Evolutionary conservation across 257 asterid genomes (phyloP).

Genomic region (Eucommia ulmoides): DNA sequence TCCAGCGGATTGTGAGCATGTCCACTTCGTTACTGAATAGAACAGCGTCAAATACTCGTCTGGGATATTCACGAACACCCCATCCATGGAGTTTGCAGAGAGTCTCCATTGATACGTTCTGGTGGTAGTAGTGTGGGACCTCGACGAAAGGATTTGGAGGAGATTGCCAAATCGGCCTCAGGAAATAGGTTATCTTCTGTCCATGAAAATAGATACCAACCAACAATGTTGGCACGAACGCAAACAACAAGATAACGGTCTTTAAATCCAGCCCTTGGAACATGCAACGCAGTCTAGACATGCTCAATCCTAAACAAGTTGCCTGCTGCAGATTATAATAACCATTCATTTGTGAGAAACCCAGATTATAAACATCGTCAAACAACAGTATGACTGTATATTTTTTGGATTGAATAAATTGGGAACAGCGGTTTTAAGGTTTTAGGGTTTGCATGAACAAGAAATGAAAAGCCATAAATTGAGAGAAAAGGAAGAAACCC

Average conservation of each 20-base stretch:
- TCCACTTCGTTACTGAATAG: constrained; percentile 61
- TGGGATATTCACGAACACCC: constrained; percentile 51
- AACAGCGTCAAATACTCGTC: constrained; percentile 62
- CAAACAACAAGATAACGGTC: constrained; percentile 25
- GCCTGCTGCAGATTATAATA: constrained; percentile 19
- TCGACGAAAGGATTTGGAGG: constrained; percentile 52
- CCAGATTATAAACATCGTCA: too few relatives aligned
- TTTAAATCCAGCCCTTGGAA: constrained; percentile 35
- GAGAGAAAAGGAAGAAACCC: background rate
- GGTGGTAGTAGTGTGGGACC: constrained; percentile 46
- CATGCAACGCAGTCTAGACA: constrained; percentile 33
- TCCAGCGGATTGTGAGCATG: constrained; percentile 60
- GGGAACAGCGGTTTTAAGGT: too few relatives aligned
- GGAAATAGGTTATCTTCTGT: constrained; percentile 50
- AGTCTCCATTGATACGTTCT: constrained; percentile 43
- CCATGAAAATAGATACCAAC: constrained; percentile 42
- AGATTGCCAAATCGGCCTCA: constrained; percentile 65
- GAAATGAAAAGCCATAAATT: too few relatives aligned
- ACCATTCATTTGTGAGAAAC: constrained; percentile 3
- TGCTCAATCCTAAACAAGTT: constrained; percentile 12
- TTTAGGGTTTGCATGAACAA: too few relatives aligned
- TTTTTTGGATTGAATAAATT: too few relatives aligned
- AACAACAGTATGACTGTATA: too few relatives aligned
- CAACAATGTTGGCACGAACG: constrained; percentile 27
- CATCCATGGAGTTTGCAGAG: constrained; percentile 69